Evolutionary conservation across 305 asterid genomes (phyloP).

Genomic region (Rubia peregrina): DNA sequence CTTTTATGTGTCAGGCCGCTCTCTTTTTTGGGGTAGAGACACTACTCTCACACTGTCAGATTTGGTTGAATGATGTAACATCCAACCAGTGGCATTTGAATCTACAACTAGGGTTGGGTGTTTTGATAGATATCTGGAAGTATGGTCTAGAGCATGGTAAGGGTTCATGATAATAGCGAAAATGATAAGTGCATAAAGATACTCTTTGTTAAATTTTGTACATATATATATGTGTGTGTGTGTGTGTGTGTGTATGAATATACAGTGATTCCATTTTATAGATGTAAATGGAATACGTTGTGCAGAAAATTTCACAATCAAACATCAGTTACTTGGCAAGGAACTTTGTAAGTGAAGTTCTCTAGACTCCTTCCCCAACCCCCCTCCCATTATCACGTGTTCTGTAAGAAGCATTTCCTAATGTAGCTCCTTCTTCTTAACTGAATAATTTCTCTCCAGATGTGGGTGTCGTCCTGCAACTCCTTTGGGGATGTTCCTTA

Average conservation of each 20-base stretch:
- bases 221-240: too few species aligned
- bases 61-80: slow-evolving; percentile 60
- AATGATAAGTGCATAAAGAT: neutral
- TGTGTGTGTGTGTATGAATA: slow-evolving; percentile 8
- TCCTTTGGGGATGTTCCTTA: slow-evolving; percentile 51
- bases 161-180: slow-evolving; percentile 19
- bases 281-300: slow-evolving; percentile 58
- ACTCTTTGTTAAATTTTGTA: slow-evolving; percentile 8
- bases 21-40: slow-evolving; percentile 80
- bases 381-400: neutral
- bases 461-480: slow-evolving; percentile 56
- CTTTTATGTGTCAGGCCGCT: slow-evolving; percentile 49
- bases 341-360: slow-evolving; percentile 63
- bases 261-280: slow-evolving; percentile 44
- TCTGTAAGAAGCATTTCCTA: neutral
- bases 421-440: neutral
- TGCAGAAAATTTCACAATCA: slow-evolving; percentile 62
- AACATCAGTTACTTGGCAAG: slow-evolving; percentile 64
- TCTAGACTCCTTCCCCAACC: neutral
- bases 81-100: slow-evolving; percentile 30
- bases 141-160: slow-evolving; percentile 64
- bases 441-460: slow-evolving; percentile 36
- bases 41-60: slow-evolving; percentile 51
- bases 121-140: slow-evolving; percentile 57
- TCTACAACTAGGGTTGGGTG: slow-evolving; percentile 39